Evolutionary conservation across 495 filamentous ascomycete species (phyloP).

Genomic region (Pyrenula aspistea): DNA sequence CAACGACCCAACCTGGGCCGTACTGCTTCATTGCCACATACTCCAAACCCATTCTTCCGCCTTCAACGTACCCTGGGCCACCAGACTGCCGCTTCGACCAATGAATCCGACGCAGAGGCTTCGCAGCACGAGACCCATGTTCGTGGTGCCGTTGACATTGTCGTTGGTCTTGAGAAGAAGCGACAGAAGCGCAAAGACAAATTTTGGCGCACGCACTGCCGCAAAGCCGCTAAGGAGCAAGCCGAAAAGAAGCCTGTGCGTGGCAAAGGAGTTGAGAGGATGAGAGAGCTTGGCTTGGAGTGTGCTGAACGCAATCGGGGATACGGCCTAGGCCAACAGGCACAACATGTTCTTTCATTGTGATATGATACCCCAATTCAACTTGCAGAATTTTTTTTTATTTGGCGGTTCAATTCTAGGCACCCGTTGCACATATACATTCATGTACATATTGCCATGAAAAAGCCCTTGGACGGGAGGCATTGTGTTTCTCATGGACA

Average conservation of each 20-base stretch:
- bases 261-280: constrained; percentile 82
- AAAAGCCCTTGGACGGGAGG: background rate
- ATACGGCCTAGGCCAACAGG: constrained; percentile 43
- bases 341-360: constrained; percentile 74
- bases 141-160: constrained; percentile 88
- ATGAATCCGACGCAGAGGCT: constrained; percentile 23
- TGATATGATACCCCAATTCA: constrained; percentile 19
- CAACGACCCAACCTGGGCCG: constrained; percentile 50
- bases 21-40: constrained; percentile 70
- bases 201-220: constrained; percentile 72
- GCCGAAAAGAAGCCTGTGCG: constrained; percentile 46
- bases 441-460: background rate
- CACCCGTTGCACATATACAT: constrained; percentile 16
- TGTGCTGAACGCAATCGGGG: constrained; percentile 64
- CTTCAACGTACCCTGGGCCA: constrained; percentile 26
- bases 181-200: constrained; percentile 84
- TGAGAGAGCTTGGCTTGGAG: constrained; percentile 84
- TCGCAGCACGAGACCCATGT: constrained; percentile 40
- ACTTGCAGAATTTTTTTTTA: constrained; percentile 8
- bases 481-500: background rate
- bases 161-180: constrained; percentile 90
- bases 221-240: constrained; percentile 51
- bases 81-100: constrained; percentile 18
- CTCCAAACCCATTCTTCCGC: constrained; percentile 56
- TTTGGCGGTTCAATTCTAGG: constrained; percentile 7